A percentile compares a stretch with the other conserved stretches of the same genome.
Conservation (phyloP, 768 basidiomycete genomes). For the Mrakia gelida region DNA sequence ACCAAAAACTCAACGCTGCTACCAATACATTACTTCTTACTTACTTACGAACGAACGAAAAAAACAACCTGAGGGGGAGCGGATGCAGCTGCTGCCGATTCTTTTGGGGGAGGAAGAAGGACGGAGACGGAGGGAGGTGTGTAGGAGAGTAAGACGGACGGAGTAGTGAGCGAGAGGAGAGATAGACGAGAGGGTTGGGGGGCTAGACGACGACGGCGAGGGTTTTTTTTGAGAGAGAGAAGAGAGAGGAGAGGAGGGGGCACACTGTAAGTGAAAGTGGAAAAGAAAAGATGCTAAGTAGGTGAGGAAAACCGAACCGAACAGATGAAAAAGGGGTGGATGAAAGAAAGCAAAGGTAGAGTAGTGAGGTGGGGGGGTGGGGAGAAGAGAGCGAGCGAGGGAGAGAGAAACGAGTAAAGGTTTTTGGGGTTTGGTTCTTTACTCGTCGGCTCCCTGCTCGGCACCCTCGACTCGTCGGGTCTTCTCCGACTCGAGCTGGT, state of each 20-base stretch:
- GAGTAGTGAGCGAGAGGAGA: too few species aligned
- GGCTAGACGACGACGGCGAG: too few species aligned
- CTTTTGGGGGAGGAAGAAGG: too few species aligned
- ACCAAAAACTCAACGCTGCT: too few species aligned
- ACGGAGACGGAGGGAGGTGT: too few species aligned
- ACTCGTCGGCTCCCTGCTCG: slow-evolving; percentile 10
- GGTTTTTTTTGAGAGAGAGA: too few species aligned
- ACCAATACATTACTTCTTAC: too few species aligned
- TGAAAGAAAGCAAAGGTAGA: slow-evolving; percentile 1
- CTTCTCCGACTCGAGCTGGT: slow-evolving; percentile 77
- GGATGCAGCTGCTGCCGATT: too few species aligned
- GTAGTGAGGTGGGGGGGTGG: neutral
- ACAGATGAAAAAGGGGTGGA: neutral
- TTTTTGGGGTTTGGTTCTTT: neutral
- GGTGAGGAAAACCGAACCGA: neutral
- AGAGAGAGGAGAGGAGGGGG: neutral
- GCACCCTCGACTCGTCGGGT: slow-evolving; percentile 35
- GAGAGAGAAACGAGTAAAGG: slow-evolving; percentile 15
- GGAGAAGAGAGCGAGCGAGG: slow-evolving; percentile 11
- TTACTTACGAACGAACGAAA: too few species aligned
- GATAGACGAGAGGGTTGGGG: too few species aligned
- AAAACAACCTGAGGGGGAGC: too few species aligned
- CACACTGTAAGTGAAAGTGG: slow-evolving; percentile 1
- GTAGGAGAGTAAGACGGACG: too few species aligned
- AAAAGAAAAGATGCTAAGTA: neutral